These are phyloP conservation scores for Myxozyma vanderwaltii DNA, from an alignment of 805 yeast genomes.

Conservation along the genomic window DNA sequence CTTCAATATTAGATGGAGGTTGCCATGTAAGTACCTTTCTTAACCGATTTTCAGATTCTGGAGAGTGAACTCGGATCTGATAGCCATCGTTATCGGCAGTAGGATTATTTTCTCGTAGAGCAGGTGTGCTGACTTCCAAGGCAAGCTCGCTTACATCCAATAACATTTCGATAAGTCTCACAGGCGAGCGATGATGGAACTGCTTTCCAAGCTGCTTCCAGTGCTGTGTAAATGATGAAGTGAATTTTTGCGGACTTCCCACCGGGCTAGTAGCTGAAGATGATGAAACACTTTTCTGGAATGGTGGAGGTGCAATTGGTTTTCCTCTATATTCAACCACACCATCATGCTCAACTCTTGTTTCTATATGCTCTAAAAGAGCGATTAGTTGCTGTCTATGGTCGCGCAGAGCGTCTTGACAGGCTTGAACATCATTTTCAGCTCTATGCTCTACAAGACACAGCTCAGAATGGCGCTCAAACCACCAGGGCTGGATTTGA, in stretches of 20 bases:
- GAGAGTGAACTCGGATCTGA: slow-evolving; percentile 38
- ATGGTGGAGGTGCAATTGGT: slow-evolving; percentile 19
- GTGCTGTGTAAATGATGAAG: slow-evolving; percentile 10
- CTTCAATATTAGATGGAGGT: slow-evolving; percentile 55
- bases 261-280: background rate
- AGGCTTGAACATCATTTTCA: slow-evolving; percentile 69
- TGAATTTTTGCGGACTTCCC: slow-evolving; percentile 1
- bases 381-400: slow-evolving; percentile 50
- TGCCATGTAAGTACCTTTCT: slow-evolving; percentile 43
- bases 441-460: slow-evolving; percentile 84
- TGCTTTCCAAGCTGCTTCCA: slow-evolving; percentile 12
- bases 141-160: slow-evolving; percentile 75
- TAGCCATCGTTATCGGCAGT: slow-evolving; percentile 42
- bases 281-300: slow-evolving; percentile 3
- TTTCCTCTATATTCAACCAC: slow-evolving; percentile 27
- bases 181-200: slow-evolving; percentile 22
- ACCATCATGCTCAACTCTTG: slow-evolving; percentile 16
- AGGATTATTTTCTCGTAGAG: slow-evolving; percentile 43
- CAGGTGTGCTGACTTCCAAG: slow-evolving; percentile 71
- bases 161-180: slow-evolving; percentile 43
- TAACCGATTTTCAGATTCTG: slow-evolving; percentile 42
- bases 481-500: slow-evolving; percentile 93
- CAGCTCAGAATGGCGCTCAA: slow-evolving; percentile 85
- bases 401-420: slow-evolving; percentile 76
- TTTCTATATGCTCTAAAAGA: slow-evolving; percentile 27